Evolutionary conservation across 1,284 basidiomycete genomes (phyloP), one percentile per base, ranked within the genome.

Genomic region (Apiotrichum mycotoxinovorans): DNA sequence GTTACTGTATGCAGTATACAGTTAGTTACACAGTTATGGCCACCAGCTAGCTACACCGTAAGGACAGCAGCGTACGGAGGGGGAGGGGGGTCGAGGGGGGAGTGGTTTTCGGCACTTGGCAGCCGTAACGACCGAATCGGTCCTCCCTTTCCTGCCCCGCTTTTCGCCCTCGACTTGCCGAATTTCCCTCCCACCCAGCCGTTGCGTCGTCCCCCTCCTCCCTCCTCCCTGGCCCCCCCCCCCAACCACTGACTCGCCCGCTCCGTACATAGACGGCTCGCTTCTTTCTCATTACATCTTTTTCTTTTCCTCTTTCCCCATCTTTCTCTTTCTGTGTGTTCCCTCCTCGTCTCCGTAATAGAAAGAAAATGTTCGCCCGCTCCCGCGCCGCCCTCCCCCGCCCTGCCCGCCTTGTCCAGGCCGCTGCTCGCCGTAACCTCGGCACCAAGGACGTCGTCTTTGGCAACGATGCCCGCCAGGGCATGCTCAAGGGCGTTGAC

Each of bases 401-500:
- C 61, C 72, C 72, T 66, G 81, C 81, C 56, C 68, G 68, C 54
- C 67, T 75, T 52, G 75, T 79, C 54, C 80, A 80, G 70, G 77
- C 80, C 45, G 70, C 80, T 43, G 27, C 61, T 20, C 61, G 60
- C 44, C 78, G 85, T 46, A 79, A 81, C 49, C 87, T 89, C 66
- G 88, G 88, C 65, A 86, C 85, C 30, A 94, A 96, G 85, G 92
- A 96, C 76, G 90, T 98, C 78, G 88, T 91, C 82, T 98, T 98
- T 80, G 91, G 89, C 73, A 94, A 97, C 79, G 91, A 95, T 65
- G 93, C 93, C 59, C 85, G 95, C 64, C 91, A 92, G 46, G 85
- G 87, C 77, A 96, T 98, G 81, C 84, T 98, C 65, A 88, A 87
- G 76, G 95, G 95, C 79, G 93, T 98, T 63, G 94, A 98, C 79